Evolutionary conservation across 2,329 filamentous ascomycete species (phyloP).

Genomic region (Cryphonectria nitschkei): DNA sequence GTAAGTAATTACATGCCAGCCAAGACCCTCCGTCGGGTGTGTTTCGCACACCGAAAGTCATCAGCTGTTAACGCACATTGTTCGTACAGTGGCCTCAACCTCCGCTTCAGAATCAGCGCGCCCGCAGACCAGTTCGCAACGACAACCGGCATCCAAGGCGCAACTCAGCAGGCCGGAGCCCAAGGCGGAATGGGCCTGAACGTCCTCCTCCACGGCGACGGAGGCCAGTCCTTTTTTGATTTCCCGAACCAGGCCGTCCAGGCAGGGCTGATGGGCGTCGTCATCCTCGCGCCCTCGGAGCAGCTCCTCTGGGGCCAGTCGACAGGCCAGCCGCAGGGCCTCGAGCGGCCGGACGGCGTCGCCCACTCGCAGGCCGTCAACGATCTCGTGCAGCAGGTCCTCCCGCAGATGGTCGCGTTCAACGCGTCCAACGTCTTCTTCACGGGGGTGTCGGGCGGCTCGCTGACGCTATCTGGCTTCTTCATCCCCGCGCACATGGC

Average conservation of each 20-base stretch:
- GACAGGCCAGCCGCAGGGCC: constrained; percentile 57
- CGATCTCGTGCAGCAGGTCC: constrained; percentile 51
- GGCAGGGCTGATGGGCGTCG: constrained; percentile 55
- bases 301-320: constrained; percentile 63
- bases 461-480: constrained; percentile 58
- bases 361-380: constrained; percentile 60
- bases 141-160: constrained; percentile 53
- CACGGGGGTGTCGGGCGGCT: constrained; percentile 60
- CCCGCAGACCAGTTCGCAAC: constrained; percentile 58
- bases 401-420: constrained; percentile 58
- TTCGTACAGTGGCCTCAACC: constrained; percentile 48
- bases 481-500: constrained; percentile 61
- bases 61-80: not conserved
- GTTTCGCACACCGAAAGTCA: not conserved
- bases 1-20: constrained; percentile 38
- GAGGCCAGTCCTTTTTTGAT: constrained; percentile 62
- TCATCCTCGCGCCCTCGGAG: constrained; percentile 51
- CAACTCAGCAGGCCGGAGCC: constrained; percentile 36
- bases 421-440: constrained; percentile 57
- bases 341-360: constrained; percentile 58
- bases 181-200: constrained; percentile 53
- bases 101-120: constrained; percentile 60
- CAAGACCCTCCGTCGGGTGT: not conserved
- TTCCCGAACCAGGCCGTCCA: constrained; percentile 60
- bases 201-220: constrained; percentile 61